Conservation (phyloP, 2,329 filamentous ascomycete genomes). For the Pochonia chlamydosporia region DNA sequence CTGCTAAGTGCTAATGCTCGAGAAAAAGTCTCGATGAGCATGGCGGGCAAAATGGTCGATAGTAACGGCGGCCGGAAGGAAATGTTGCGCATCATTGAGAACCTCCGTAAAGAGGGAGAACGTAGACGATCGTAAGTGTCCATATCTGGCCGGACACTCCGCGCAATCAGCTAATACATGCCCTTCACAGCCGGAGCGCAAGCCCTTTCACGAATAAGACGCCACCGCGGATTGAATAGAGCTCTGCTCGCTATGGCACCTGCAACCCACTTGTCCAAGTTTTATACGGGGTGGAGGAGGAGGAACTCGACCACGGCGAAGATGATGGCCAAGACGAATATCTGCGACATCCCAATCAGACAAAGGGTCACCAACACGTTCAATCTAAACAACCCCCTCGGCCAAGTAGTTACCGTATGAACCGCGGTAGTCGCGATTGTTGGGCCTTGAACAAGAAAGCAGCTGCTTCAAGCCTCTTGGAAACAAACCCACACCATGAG, state of each 20-base stretch:
- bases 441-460: not conserved
- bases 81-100: conserved; percentile 86
- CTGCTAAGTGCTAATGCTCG: conserved; percentile 72
- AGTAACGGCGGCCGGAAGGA: conserved; percentile 76
- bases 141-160: not conserved
- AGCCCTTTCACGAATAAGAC: conserved; percentile 33
- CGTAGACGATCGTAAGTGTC: conserved; percentile 70
- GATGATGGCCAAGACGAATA: not conserved
- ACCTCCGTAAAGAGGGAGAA: conserved; percentile 80
- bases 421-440: not conserved
- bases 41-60: conserved; percentile 79
- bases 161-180: not conserved
- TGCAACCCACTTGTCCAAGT: conserved; percentile 21
- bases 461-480: not conserved
- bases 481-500: not conserved
- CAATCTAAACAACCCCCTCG: not conserved
- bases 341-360: not conserved
- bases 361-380: not conserved
- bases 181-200: conserved; percentile 25
- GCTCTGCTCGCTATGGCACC: conserved; percentile 25
- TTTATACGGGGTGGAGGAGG: conserved; percentile 12
- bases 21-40: conserved; percentile 91
- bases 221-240: conserved; percentile 38
- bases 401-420: not conserved
- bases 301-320: not conserved